Base-by-base conservation (phyloP, 371 early-diverging fungal species). In the Actinomortierella ambigua region DNA sequence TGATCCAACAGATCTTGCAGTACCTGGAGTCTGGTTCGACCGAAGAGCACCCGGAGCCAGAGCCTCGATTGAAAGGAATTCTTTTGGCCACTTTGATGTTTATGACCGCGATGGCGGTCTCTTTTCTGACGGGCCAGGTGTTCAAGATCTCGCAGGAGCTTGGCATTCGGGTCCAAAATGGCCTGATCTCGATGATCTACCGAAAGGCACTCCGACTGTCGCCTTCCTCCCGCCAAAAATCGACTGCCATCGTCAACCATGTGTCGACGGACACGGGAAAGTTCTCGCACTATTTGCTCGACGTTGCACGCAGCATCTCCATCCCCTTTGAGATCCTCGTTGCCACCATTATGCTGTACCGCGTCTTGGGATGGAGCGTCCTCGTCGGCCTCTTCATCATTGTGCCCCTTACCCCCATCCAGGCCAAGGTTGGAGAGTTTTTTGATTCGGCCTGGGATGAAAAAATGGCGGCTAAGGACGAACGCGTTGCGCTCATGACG, bases 321-420 rank as follows among this genome's bases (percentile, higher is more conserved):
- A 50, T 39, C 0, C 50, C 50, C 18, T 13, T 50, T 39, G 20
- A 65, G 42, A 59, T 65, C 41, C 39, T 26, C 4, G 14, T 56
- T 14, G 66, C 56, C 11, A 1, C 59, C 9, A 50, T 50, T 89
- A 2, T 87, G 93, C 65, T 97, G 93, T 9, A 85, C 84, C 50
- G 81, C 90, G 54, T 82, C 86, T 54, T 94, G 89, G 81, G 69
- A 4, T 69, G 69, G 69, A 63, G 60, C 15, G 57, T 53, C 6
- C 43, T 59, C 51, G 57, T 59, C 4, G 69, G 64, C 2, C 13
- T 69, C 20, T 8, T 59, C 34, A 28, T 27, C 8, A 51, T 69
- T 48, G 20, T 60, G 4, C 40, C 39, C 7, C 34, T 63, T 41
- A 22, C 50, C 0, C 69, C 69, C 1, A 13, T 63, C 17, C 69